A percentile compares a stretch with the other conserved stretches of the same genome.
These are phyloP conservation scores for Cadophora luteo-olivacea DNA, from an alignment of 2,329 filamentous ascomycete genomes.

Conservation along the genomic window DNA sequence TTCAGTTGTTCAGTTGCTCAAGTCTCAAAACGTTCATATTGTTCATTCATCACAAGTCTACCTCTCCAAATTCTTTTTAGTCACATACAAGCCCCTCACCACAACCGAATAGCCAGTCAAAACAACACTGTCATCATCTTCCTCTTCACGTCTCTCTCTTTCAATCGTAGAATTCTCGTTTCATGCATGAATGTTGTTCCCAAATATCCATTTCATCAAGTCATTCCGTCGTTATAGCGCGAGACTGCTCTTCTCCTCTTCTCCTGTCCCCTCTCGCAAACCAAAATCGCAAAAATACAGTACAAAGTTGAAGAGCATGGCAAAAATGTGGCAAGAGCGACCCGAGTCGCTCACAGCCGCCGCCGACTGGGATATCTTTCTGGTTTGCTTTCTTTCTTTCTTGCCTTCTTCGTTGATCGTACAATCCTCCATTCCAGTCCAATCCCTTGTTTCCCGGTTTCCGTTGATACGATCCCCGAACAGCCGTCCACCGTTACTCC, in stretches of 20 bases:
- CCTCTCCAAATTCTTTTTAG: background rate
- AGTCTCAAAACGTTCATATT: background rate
- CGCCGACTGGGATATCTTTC: constrained; percentile 5
- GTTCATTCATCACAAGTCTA: constrained; percentile 15
- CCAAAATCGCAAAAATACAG: constrained; percentile 13
- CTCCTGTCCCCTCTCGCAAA: background rate
- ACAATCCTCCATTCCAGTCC: constrained; percentile 14
- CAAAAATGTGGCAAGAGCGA: constrained; percentile 14
- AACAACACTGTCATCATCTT: background rate
- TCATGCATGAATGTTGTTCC: constrained; percentile 7
- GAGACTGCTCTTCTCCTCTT: background rate
- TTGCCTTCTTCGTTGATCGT: constrained; percentile 16
- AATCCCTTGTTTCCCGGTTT: background rate
- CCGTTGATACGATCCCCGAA: background rate
- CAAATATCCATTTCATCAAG: constrained; percentile 12
- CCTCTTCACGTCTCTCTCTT: background rate
- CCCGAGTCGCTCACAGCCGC: background rate
- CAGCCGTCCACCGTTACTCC: background rate
- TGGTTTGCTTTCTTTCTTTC: constrained; percentile 6
- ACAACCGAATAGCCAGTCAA: background rate
- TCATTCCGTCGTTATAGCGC: constrained; percentile 19
- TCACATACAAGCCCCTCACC: constrained; percentile 4
- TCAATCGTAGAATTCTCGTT: background rate
- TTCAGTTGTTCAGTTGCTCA: too few relatives aligned
- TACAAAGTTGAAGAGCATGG: background rate